Percentiles rank a stretch among this genome's conserved stretches.
Conservation (phyloP, 371 early-diverging fungal species). For the Rhizopus stolonifer region DNA sequence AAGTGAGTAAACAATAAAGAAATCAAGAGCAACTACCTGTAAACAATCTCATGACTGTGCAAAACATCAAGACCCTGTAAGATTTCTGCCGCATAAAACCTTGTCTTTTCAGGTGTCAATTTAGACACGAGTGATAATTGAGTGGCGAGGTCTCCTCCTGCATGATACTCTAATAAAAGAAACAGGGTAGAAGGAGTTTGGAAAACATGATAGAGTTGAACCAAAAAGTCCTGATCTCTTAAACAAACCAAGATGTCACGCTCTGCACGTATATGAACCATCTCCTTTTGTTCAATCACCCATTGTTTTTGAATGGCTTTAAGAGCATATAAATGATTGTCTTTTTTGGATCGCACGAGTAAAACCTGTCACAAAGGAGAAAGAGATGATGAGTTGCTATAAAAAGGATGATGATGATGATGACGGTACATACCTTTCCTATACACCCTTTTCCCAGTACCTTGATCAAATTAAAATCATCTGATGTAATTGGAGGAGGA, state of each 20-base stretch:
- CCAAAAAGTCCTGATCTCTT: conserved; percentile 69
- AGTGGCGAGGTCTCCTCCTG: conserved; percentile 85
- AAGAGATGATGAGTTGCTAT: no score
- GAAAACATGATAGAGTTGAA: conserved; percentile 71
- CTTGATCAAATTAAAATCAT: conserved; percentile 53
- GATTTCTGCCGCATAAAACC: conserved; percentile 89
- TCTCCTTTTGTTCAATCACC: conserved; percentile 61
- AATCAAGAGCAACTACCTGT: conserved; percentile 54
- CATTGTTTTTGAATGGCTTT: conserved; percentile 72
- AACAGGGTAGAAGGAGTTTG: conserved; percentile 69
- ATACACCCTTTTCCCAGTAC: conserved; percentile 61
- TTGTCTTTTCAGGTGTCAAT: conserved; percentile 73
- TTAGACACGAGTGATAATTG: conserved; percentile 65
- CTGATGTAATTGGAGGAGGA: conserved; percentile 4
- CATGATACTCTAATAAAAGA: conserved; percentile 81
- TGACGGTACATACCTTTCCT: conserved; percentile 40
- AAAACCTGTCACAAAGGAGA: conserved; percentile 48
- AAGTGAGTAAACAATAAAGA: neutral
- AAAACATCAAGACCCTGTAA: conserved; percentile 81
- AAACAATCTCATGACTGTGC: conserved; percentile 85
- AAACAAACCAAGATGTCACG: conserved; percentile 67
- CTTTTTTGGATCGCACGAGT: conserved; percentile 54
- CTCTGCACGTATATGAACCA: conserved; percentile 67
- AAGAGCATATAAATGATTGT: conserved; percentile 60
- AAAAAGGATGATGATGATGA: neutral